phyloP scores from a whole-genome alignment of 1,284 basidiomycete species.

The Mycena sp. region DNA sequence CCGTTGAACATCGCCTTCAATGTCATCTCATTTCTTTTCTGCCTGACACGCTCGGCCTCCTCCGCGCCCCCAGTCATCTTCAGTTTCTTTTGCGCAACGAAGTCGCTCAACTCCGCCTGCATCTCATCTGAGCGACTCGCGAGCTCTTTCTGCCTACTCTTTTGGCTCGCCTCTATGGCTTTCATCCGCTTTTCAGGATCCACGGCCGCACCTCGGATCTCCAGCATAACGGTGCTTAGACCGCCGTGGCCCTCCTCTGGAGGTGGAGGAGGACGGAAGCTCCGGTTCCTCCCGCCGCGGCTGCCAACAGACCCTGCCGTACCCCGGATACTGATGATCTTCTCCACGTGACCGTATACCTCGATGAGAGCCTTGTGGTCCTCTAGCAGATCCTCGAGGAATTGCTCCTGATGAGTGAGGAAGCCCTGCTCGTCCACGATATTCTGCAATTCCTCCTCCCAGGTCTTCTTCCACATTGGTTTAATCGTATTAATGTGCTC shows the following conservation, averaged over 20 bases:
- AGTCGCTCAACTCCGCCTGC: slow-evolving; percentile 82
- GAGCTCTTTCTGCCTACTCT: slow-evolving; percentile 78
- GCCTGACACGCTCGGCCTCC: slow-evolving; percentile 87
- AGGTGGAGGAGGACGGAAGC: slow-evolving; percentile 65
- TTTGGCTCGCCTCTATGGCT: slow-evolving; percentile 90
- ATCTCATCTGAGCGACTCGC: slow-evolving; percentile 80
- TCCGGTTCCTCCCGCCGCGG: slow-evolving; percentile 43
- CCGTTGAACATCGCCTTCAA: slow-evolving; percentile 88
- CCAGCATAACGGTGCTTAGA: slow-evolving; percentile 82
- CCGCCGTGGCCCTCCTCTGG: slow-evolving; percentile 72
- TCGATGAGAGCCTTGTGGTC: slow-evolving; percentile 90
- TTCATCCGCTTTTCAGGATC: slow-evolving; percentile 87
- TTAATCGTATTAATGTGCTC: slow-evolving; percentile 91
- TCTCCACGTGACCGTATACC: slow-evolving; percentile 88
- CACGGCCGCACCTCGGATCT: slow-evolving; percentile 84
- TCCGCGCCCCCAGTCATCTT: slow-evolving; percentile 96
- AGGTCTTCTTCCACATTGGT: slow-evolving; percentile 99
- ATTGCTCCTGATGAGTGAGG: slow-evolving; percentile 91
- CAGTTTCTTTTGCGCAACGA: slow-evolving; percentile 86
- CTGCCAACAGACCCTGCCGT: slow-evolving; percentile 48
- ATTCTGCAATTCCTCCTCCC: slow-evolving; percentile 95
- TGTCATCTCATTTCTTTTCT: slow-evolving; percentile 84
- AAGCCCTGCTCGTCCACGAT: slow-evolving; percentile 98
- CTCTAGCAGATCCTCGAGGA: slow-evolving; percentile 88
- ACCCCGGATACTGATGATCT: slow-evolving; percentile 83